Percentiles rank a stretch among this genome's conserved stretches.
These are phyloP conservation scores for Fonsecaea erecta DNA, from an alignment of 2,329 filamentous ascomycete genomes.

Conservation along the genomic window DNA sequence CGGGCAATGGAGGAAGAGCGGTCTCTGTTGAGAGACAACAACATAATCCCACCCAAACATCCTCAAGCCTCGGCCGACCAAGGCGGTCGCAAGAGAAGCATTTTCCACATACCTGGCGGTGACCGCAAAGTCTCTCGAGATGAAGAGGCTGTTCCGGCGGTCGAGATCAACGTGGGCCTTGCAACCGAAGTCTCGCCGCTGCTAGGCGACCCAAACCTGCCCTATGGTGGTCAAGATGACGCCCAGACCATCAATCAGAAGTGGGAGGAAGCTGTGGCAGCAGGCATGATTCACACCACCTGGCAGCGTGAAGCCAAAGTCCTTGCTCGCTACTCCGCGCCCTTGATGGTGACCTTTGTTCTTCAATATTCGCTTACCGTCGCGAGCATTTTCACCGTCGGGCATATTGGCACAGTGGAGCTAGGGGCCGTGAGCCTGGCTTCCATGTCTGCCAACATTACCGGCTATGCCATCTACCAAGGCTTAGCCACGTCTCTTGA, in stretches of 20 bases:
- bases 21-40: constrained; percentile 63
- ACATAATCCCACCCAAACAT: constrained; percentile 60
- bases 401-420: constrained; percentile 72
- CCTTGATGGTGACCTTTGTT: constrained; percentile 74
- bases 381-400: constrained; percentile 77
- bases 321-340: constrained; percentile 71
- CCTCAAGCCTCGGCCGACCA: constrained; percentile 37
- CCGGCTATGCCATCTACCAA: constrained; percentile 75
- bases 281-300: constrained; percentile 82
- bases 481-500: constrained; percentile 81
- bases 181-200: constrained; percentile 56
- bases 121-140: constrained; percentile 36
- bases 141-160: constrained; percentile 35
- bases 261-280: constrained; percentile 83
- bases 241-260: constrained; percentile 69
- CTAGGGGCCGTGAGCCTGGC: constrained; percentile 70
- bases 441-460: constrained; percentile 81
- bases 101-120: constrained; percentile 32
- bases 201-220: constrained; percentile 47
- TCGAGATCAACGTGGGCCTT: constrained; percentile 26
- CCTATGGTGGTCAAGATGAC: constrained; percentile 55
- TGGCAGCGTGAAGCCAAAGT: constrained; percentile 91
- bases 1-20: constrained; percentile 62
- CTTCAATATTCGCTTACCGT: constrained; percentile 86
- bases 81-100: constrained; percentile 29